phyloP scores from a whole-genome alignment of 768 basidiomycete genomes.

The Vishniacozyma victoriae region DNA sequence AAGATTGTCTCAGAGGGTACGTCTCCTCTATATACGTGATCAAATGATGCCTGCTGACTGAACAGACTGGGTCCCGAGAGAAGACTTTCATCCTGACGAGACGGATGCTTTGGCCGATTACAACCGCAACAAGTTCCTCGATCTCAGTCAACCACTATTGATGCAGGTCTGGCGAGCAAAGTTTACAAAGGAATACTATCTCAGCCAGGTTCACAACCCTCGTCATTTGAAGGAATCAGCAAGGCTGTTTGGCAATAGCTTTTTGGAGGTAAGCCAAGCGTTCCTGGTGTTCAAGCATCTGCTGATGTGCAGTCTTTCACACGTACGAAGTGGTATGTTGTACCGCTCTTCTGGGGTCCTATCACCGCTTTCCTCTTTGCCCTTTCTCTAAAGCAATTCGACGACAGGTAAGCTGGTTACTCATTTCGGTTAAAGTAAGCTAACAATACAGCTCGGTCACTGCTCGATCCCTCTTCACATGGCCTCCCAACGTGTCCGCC shows the following conservation, averaged over 20 bases:
- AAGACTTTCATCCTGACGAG: constrained; percentile 85
- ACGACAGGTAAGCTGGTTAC: constrained; percentile 39
- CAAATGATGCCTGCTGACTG: not conserved
- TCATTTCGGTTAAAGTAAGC: not conserved
- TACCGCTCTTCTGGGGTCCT: constrained; percentile 86
- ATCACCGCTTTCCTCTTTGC: constrained; percentile 72
- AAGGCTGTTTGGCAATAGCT: constrained; percentile 72
- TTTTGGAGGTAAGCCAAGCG: constrained; percentile 62
- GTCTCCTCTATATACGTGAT: not conserved
- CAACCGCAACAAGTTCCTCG: constrained; percentile 83
- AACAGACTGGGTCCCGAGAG: constrained; percentile 79
- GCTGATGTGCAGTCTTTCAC: constrained; percentile 59
- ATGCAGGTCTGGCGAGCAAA: constrained; percentile 71
- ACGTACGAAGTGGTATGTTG: constrained; percentile 85
- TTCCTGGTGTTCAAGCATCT: not conserved
- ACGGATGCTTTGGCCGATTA: constrained; percentile 77
- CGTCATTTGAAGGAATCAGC: constrained; percentile 77
- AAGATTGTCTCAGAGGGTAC: constrained; percentile 71
- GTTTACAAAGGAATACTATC: constrained; percentile 82
- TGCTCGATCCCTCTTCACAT: constrained; percentile 22
- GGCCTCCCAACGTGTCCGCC: constrained; percentile 48
- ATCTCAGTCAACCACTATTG: constrained; percentile 76
- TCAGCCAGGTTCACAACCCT: constrained; percentile 95
- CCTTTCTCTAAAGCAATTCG: constrained; percentile 70
- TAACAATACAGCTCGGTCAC: constrained; percentile 23